A percentile compares a stretch with the other conserved stretches of the same genome.
These are phyloP conservation scores for Penicillium fuscoglaucum DNA, from an alignment of 2,329 filamentous ascomycete genomes.

Conservation along the genomic window DNA sequence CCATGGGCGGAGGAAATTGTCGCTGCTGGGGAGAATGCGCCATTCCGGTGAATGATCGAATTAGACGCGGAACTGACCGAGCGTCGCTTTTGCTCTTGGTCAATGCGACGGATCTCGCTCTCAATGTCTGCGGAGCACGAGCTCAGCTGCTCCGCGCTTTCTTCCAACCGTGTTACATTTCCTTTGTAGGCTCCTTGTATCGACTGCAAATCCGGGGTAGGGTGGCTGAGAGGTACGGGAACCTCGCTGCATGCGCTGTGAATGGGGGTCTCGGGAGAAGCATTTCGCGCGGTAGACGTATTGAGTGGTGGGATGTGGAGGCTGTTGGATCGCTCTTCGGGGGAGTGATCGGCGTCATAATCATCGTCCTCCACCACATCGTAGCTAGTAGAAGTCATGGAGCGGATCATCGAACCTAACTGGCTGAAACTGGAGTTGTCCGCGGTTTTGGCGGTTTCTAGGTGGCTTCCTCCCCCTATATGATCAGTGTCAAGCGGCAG, in stretches of 20 bases:
- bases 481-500: conserved; percentile 36
- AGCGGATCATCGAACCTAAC: conserved; percentile 40
- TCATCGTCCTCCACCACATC: conserved; percentile 51
- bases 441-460: conserved; percentile 31
- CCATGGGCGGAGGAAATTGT: conserved; percentile 43
- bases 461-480: conserved; percentile 29
- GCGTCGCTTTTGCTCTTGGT: conserved; percentile 46
- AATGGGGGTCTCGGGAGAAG: conserved; percentile 36
- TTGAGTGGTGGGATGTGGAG: conserved; percentile 32
- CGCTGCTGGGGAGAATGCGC: conserved; percentile 42
- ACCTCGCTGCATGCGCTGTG: conserved; percentile 44
- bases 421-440: conserved; percentile 27
- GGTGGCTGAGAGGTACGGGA: conserved; percentile 48
- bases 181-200: conserved; percentile 52
- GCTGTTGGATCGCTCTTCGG: conserved; percentile 25
- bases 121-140: conserved; percentile 48
- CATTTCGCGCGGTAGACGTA: conserved; percentile 25
- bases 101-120: conserved; percentile 48
- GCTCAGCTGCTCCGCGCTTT: conserved; percentile 51
- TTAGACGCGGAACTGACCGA: conserved; percentile 46
- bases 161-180: conserved; percentile 52
- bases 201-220: conserved; percentile 52
- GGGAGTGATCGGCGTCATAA: conserved; percentile 41
- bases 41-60: conserved; percentile 43
- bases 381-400: conserved; percentile 43